A percentile compares a stretch with the other conserved stretches of the same genome.
Evolutionary conservation across 768 basidiomycete genomes (phyloP).

Genomic region (Dentipellis sp.): DNA sequence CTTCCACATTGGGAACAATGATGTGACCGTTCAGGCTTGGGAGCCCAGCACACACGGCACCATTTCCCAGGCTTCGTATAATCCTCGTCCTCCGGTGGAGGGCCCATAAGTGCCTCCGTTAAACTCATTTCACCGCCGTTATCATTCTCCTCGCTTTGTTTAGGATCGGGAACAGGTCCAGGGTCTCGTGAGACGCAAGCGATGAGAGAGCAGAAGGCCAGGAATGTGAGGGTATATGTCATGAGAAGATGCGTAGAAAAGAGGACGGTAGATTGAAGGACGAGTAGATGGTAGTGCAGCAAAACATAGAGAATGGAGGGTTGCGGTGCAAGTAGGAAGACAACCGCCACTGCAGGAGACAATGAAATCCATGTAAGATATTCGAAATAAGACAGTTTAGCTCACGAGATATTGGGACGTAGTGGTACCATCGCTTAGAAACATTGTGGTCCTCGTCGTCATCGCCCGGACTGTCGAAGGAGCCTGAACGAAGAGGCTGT

Average conservation of each 20-base stretch:
- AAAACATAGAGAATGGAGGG: constrained; percentile 65
- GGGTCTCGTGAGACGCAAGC: constrained; percentile 69
- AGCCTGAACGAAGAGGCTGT: not conserved
- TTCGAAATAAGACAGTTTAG: not conserved
- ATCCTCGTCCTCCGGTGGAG: constrained; percentile 31
- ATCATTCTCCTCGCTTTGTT: constrained; percentile 14
- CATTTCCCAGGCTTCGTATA: constrained; percentile 48
- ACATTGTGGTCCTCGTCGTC: constrained; percentile 6
- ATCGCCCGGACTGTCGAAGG: not conserved
- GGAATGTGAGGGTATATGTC: constrained; percentile 58
- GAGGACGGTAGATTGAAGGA: constrained; percentile 34
- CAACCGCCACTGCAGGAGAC: constrained; percentile 30
- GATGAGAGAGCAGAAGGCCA: constrained; percentile 65
- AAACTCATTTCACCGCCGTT: constrained; percentile 33
- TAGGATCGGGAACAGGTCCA: constrained; percentile 37
- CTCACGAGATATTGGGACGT: constrained; percentile 11
- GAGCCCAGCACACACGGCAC: constrained; percentile 74
- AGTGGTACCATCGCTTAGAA: constrained; percentile 11
- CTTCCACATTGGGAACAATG: constrained; percentile 70
- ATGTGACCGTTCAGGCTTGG: constrained; percentile 74
- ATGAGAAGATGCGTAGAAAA: constrained; percentile 48
- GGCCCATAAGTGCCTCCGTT: constrained; percentile 50
- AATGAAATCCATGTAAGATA: not conserved
- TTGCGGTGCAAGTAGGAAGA: constrained; percentile 61
- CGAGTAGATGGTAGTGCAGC: constrained; percentile 54